Conservation (phyloP, 78 protist species). For the Diacronema lutheri region DNA sequence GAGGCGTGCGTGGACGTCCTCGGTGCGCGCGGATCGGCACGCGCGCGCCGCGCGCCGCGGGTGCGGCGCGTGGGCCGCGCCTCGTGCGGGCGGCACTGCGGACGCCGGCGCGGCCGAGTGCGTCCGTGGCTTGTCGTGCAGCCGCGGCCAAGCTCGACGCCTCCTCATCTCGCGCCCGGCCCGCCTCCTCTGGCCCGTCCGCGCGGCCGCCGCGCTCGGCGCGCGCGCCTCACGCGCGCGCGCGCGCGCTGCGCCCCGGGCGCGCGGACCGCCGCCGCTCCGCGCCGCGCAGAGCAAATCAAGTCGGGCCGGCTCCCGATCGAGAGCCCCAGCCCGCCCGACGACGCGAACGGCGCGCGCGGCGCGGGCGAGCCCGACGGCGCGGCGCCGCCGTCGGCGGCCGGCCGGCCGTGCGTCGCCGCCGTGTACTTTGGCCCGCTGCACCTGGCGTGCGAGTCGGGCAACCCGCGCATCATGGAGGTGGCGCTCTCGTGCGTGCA, state of each 20-base stretch:
- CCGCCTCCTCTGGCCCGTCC: no score
- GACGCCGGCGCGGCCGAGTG: not conserved
- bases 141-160: not conserved
- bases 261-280: not conserved
- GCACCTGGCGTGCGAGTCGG: constrained; percentile 63
- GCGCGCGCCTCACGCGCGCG: not conserved
- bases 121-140: not conserved
- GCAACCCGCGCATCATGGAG: constrained; percentile 51
- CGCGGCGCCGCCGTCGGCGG: not conserved
- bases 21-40: not conserved
- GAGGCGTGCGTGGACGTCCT: not conserved
- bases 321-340: not conserved
- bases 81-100: not conserved
- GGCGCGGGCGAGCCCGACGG: not conserved
- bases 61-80: not conserved
- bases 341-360: not conserved
- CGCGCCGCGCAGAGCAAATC: not conserved
- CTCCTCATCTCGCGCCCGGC: no score
- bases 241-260: not conserved
- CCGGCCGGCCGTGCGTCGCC: no score
- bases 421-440: constrained; percentile 30
- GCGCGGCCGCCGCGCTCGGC: no score
- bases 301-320: no score
- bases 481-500: constrained; percentile 5
- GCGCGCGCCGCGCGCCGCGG: not conserved